Evolutionary conservation across 805 yeast genomes (phyloP).

Genomic region (Pachysolen tannophilus): DNA sequence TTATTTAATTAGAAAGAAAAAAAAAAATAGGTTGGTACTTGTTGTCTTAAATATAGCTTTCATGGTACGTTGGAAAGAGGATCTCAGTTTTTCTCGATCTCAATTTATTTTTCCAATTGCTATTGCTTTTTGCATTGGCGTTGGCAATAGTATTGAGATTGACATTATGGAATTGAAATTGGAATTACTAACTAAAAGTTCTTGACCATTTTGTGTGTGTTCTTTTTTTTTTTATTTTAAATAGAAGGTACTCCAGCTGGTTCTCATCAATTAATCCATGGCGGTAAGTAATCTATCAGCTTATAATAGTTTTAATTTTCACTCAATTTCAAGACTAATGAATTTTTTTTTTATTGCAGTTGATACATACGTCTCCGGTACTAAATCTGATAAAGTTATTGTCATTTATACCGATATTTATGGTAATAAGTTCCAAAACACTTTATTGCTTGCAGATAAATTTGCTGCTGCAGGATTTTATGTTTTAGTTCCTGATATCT

Average conservation of each 20-base stretch:
- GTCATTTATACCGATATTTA: conserved; percentile 28
- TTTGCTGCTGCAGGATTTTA: conserved; percentile 23
- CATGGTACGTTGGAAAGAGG: no score
- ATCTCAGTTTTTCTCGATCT: no score
- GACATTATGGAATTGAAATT: background rate
- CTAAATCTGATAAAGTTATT: conserved; percentile 20
- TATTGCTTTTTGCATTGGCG: no score
- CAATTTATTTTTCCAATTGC: no score
- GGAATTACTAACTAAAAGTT: background rate
- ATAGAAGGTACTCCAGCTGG: conserved; percentile 44
- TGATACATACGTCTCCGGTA: conserved; percentile 41
- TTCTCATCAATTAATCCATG: conserved; percentile 28
- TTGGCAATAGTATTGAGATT: background rate
- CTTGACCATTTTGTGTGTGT: no score
- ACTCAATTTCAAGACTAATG: background rate
- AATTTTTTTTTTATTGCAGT: background rate
- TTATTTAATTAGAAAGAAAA: no score
- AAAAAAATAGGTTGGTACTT: no score
- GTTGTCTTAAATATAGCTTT: background rate
- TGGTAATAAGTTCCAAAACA: conserved; percentile 22
- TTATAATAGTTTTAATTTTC: no score
- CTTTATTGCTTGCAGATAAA: conserved; percentile 27
- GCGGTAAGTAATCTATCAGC: conserved; percentile 16
- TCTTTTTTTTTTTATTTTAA: background rate
- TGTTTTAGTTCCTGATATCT: conserved; percentile 46